Percentiles rank a stretch among this genome's conserved stretches.
Conservation (phyloP, 2,329 filamentous ascomycete genomes). For the Talaromyces sp. region DNA sequence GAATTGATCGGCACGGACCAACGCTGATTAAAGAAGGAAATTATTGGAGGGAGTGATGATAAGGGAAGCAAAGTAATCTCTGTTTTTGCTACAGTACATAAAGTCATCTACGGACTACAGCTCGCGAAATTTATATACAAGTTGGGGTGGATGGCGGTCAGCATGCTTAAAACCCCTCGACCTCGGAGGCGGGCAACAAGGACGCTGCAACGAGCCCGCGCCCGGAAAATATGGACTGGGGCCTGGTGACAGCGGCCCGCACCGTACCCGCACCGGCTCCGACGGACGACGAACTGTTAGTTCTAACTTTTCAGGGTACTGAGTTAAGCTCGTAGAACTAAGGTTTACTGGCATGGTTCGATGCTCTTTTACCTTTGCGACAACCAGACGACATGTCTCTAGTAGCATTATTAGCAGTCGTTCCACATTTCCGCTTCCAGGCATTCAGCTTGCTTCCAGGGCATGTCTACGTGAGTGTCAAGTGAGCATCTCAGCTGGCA, state of each 20-base stretch:
- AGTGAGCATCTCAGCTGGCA: background rate
- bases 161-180: background rate
- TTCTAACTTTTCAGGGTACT: no score
- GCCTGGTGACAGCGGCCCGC: background rate
- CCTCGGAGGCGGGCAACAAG: background rate
- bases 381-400: background rate
- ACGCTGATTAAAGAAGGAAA: background rate
- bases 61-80: background rate
- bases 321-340: no score
- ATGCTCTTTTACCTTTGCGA: background rate
- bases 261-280: background rate
- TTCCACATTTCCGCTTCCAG: background rate
- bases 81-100: background rate
- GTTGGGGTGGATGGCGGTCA: background rate
- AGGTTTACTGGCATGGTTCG: no score
- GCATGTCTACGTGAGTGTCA: background rate
- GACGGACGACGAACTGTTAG: background rate
- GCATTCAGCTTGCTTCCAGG: background rate
- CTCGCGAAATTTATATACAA: background rate
- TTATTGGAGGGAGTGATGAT: background rate
- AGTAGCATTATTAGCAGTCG: background rate
- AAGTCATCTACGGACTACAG: background rate
- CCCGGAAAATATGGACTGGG: background rate
- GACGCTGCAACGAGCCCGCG: background rate
- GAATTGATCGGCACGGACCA: background rate